phyloP scores from a whole-genome alignment of 305 asterid genomes.

The Striga hermonthica region DNA sequence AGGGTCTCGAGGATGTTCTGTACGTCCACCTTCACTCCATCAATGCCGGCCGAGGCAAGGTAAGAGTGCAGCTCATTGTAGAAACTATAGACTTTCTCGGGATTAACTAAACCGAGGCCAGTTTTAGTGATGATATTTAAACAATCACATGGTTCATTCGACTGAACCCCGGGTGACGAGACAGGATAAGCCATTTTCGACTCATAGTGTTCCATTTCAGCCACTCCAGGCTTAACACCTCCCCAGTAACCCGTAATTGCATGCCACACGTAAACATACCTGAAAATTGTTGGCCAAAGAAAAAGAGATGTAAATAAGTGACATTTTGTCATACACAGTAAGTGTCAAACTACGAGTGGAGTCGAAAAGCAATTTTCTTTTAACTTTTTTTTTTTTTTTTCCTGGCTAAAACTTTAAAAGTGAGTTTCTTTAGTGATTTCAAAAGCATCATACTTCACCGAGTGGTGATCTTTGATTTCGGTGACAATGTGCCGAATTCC shows the following conservation, averaged over 20 bases:
- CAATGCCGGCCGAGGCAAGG: conserved; percentile 80
- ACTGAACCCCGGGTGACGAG: conserved; percentile 74
- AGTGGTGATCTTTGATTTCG: conserved; percentile 60
- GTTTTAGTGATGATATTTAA: conserved; percentile 57
- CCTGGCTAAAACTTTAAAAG: neutral
- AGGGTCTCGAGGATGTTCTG: conserved; percentile 92
- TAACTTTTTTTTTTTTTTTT: too few species aligned
- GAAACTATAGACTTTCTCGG: conserved; percentile 69
- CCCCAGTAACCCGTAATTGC: conserved; percentile 93
- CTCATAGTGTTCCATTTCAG: conserved; percentile 66
- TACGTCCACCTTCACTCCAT: conserved; percentile 91
- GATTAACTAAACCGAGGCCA: conserved; percentile 85
- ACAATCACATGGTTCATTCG: conserved; percentile 65
- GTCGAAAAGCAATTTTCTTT: neutral
- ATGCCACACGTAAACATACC: conserved; percentile 87
- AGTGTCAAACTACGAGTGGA: neutral
- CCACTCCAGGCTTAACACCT: conserved; percentile 65
- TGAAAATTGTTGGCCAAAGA: conserved; percentile 15
- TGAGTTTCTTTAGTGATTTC: too few species aligned
- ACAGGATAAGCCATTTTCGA: conserved; percentile 69
- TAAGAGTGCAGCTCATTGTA: conserved; percentile 78
- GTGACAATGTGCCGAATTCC: conserved; percentile 63
- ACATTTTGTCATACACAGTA: neutral
- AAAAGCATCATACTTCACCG: conserved; percentile 69
- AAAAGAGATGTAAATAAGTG: neutral